phyloP scores from a whole-genome alignment of 495 filamentous ascomycete genomes.

The Daldinia vernicosa region DNA sequence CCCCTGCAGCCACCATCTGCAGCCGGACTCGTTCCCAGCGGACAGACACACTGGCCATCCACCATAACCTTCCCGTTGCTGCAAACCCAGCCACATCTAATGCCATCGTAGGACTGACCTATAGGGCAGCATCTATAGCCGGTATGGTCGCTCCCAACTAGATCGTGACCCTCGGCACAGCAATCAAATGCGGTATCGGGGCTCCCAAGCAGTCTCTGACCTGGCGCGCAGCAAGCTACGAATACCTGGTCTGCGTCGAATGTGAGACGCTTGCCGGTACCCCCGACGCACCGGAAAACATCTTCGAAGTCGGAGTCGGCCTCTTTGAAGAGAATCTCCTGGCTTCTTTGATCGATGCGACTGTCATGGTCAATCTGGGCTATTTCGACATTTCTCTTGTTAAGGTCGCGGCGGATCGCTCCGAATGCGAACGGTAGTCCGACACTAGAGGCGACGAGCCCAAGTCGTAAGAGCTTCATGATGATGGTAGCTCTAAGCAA shows the following conservation, averaged over 20 bases:
- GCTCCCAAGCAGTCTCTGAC: slow-evolving; percentile 18
- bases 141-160: slow-evolving; percentile 7
- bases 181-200: slow-evolving; percentile 25
- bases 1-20: slow-evolving; percentile 11
- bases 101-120: slow-evolving; percentile 20
- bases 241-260: slow-evolving; percentile 13
- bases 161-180: slow-evolving; percentile 11
- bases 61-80: slow-evolving; percentile 17
- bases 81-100: slow-evolving; percentile 9
- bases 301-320: slow-evolving; percentile 20
- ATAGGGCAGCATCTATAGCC: slow-evolving; percentile 19
- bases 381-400: slow-evolving; percentile 23
- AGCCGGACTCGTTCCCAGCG: slow-evolving; percentile 2
- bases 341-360: slow-evolving; percentile 18
- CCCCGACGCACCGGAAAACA: slow-evolving; percentile 8
- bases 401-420: slow-evolving; percentile 18
- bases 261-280: slow-evolving; percentile 17
- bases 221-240: slow-evolving; percentile 18
- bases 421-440: slow-evolving; percentile 14
- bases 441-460: neutral
- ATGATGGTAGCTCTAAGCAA: neutral
- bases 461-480: slow-evolving; percentile 10
- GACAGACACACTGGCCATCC: slow-evolving; percentile 20
- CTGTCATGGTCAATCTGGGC: slow-evolving; percentile 20
- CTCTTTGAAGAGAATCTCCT: slow-evolving; percentile 15